Evolutionary conservation across 2,329 filamentous ascomycete genomes (phyloP).

Genomic region (Monosporascus sp.): DNA sequence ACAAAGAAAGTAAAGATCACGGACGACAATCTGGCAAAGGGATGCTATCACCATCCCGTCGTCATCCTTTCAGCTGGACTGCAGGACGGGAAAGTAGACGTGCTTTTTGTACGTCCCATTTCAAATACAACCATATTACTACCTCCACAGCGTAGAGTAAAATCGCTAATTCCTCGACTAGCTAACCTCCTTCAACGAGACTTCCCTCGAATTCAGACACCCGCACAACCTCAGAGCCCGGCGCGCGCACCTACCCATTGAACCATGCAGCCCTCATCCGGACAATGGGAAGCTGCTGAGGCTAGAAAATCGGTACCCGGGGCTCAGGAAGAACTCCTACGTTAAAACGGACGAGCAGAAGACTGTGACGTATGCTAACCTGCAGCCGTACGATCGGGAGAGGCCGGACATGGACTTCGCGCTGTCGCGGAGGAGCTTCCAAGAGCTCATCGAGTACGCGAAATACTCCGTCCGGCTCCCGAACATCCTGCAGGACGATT

Average conservation of each 20-base stretch:
- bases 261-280: constrained; percentile 13
- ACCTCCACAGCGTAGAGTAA: not conserved
- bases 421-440: constrained; percentile 13
- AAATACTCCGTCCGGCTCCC: constrained; percentile 9
- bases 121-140: not conserved
- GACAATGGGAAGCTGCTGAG: constrained; percentile 16
- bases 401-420: constrained; percentile 9
- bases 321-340: constrained; percentile 14
- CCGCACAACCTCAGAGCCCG: constrained; percentile 1
- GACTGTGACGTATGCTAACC: constrained; percentile 3
- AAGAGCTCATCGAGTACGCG: constrained; percentile 13
- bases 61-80: constrained; percentile 16
- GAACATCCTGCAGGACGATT: not conserved
- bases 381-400: constrained; percentile 10
- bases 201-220: constrained; percentile 9
- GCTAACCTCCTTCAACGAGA: constrained; percentile 16
- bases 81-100: constrained; percentile 12
- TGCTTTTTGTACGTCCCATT: constrained; percentile 13
- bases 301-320: constrained; percentile 6
- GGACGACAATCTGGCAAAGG: constrained; percentile 7
- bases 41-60: constrained; percentile 17
- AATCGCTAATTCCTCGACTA: constrained; percentile 4
- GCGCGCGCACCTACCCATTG: constrained; percentile 14
- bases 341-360: constrained; percentile 10
- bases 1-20: not conserved